phyloP scores from a whole-genome alignment of 495 filamentous ascomycete genomes.

The Talaromyces adpressus region DNA sequence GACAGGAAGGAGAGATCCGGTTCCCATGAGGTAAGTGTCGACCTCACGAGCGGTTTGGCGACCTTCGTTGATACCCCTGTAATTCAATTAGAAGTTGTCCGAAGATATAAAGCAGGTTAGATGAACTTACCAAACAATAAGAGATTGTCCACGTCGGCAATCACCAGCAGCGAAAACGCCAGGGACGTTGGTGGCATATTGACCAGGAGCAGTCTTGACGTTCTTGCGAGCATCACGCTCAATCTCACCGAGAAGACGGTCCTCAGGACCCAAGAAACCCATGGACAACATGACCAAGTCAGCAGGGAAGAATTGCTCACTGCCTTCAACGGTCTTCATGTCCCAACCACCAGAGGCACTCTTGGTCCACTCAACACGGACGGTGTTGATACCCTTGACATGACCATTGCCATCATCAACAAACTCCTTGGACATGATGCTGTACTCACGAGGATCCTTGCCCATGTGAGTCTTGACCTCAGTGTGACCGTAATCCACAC shows the following conservation, averaged over 20 bases:
- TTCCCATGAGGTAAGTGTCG: constrained; percentile 75
- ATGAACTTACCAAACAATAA: constrained; percentile 88
- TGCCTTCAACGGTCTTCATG: constrained; percentile 96
- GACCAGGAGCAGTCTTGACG: constrained; percentile 88
- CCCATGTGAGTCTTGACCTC: constrained; percentile 98
- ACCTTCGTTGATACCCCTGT: constrained; percentile 98
- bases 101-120: background rate
- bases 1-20: constrained; percentile 73
- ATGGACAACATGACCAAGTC: constrained; percentile 96
- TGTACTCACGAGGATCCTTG: constrained; percentile 96
- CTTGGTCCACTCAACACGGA: constrained; percentile 97
- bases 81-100: constrained; percentile 12
- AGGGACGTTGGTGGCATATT: constrained; percentile 80
- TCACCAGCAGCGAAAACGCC: constrained; percentile 96
- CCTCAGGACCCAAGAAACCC: constrained; percentile 97
- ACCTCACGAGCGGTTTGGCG: constrained; percentile 91
- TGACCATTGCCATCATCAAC: constrained; percentile 83
- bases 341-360: constrained; percentile 89
- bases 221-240: constrained; percentile 95
- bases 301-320: constrained; percentile 94
- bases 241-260: constrained; percentile 77
- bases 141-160: constrained; percentile 89
- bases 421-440: constrained; percentile 98
- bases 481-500: constrained; percentile 93
- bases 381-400: constrained; percentile 95